A percentile compares a stretch with the other conserved stretches of the same genome.
Evolutionary conservation across 2,329 filamentous ascomycete species (phyloP).

Genomic region (Pseudocercospora eumusae): DNA sequence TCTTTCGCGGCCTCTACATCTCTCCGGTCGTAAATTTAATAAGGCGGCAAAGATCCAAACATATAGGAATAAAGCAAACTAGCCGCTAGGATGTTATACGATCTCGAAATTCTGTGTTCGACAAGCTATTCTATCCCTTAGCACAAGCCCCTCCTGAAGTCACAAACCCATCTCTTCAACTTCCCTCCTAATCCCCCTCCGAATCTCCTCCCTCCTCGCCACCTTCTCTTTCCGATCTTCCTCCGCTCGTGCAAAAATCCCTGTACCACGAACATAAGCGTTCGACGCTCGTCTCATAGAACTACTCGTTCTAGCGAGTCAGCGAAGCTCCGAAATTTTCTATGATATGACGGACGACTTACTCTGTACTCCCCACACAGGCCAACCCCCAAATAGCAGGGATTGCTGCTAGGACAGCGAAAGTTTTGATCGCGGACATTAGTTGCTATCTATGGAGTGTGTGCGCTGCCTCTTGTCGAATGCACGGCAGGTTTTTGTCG

Average conservation of each 20-base stretch:
- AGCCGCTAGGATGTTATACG: neutral
- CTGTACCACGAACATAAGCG: constrained; percentile 20
- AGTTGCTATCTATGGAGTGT: too few relatives aligned
- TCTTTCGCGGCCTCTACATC: neutral
- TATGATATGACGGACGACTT: too few relatives aligned
- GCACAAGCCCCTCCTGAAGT: constrained; percentile 1
- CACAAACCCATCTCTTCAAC: constrained; percentile 21
- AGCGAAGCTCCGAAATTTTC: neutral
- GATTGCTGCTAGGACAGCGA: constrained; percentile 15
- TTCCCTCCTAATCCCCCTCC: constrained; percentile 14
- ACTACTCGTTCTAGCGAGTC: too few relatives aligned
- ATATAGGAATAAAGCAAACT: neutral
- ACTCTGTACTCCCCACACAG: constrained; percentile 12
- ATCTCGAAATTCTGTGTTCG: too few relatives aligned
- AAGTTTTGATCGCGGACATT: constrained; percentile 16
- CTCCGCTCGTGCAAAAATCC: constrained; percentile 10
- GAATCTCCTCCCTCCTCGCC: constrained; percentile 11
- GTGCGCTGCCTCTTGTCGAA: too few relatives aligned
- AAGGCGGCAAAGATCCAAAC: neutral
- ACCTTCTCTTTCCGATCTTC: constrained; percentile 11
- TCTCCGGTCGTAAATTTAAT: neutral
- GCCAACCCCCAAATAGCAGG: neutral
- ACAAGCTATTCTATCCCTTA: too few relatives aligned
- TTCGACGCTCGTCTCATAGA: constrained; percentile 16
- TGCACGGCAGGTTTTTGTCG: too few relatives aligned